Base-by-base conservation (phyloP, 495 filamentous ascomycete genomes). In the Aspergillus wentii region DNA sequence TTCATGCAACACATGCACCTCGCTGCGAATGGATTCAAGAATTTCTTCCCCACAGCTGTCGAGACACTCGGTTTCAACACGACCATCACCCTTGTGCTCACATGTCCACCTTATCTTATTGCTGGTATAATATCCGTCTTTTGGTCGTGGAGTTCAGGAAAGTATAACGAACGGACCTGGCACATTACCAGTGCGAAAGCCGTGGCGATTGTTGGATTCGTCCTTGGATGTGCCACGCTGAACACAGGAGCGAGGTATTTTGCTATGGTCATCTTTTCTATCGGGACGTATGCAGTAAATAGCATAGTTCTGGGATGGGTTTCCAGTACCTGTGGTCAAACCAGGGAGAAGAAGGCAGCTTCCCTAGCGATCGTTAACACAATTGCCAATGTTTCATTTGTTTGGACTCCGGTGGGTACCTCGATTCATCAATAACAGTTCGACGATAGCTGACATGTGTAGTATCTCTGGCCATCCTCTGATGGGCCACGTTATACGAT, bases 31-130 rank as follows among this genome's bases (percentile, higher is more conserved):
- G 56, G 53, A 18, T 67, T 64, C 47, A 68, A 59, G 43, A 65
- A 66, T 38, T 72, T 78, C 59, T 79, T 76, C 62, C 75, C 75
- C 0, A 75, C 64, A n/a, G 69, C 74, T 33, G 67, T 76, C 8
- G 53, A 67, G 40, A 73, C 70, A 0, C 57, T 80, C 0, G 73
- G 72, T 4, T 76, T 70, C 46, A 62, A 59, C 27, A 59, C 46
- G n/a, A 76, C 68, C 25, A 50, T 72, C 19, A 77, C 75, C 0
- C 62, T 80, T 9, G 66, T 70, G 17, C 60, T 77, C 17, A 78
- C 75, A 0, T 71, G 53, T 20, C 76, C 76, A 1, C 72, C 75
- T 1, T 76, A 71, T 40, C 41, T 74, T 2, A 62, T 71, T 10
- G 50, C 57, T 2, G 72, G 74, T 25, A 55, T 65, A 18, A 56